Percentiles rank a stretch among this genome's conserved stretches.
These are phyloP conservation scores for Coemansia sp. DNA, from an alignment of 192 early-diverging fungal genomes.

Conservation along the genomic window DNA sequence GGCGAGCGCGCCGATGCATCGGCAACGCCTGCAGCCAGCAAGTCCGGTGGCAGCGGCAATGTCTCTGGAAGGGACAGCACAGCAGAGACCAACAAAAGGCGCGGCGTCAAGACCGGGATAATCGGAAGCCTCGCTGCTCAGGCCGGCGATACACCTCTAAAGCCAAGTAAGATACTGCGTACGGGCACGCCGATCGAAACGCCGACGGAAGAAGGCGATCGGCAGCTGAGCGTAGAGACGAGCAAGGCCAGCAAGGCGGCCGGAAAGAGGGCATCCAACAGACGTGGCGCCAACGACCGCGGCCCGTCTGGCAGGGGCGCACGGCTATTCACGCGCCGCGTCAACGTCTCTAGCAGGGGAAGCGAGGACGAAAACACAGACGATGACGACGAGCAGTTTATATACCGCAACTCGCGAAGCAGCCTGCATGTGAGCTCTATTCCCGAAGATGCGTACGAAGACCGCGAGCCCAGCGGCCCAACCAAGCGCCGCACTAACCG, in stretches of 20 bases:
- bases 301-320: constrained; percentile 12
- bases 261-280: constrained; percentile 12
- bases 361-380: constrained; percentile 47
- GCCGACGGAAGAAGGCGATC: constrained; percentile 44
- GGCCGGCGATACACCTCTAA: neutral
- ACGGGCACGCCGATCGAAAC: constrained; percentile 37
- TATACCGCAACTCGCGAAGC: constrained; percentile 52
- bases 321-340: constrained; percentile 34
- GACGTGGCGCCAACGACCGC: constrained; percentile 24
- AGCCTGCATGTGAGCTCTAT: constrained; percentile 53
- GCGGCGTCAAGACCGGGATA: constrained; percentile 1
- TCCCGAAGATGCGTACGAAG: constrained; percentile 38
- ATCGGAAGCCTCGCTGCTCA: constrained; percentile 7
- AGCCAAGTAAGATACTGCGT: constrained; percentile 15
- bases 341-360: constrained; percentile 40
- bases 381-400: constrained; percentile 48
- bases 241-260: constrained; percentile 18
- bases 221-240: constrained; percentile 37
- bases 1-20: constrained; percentile 16
- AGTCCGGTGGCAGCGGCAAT: constrained; percentile 28
- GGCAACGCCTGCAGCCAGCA: constrained; percentile 4
- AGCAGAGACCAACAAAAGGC: neutral
- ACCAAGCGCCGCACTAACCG: constrained; percentile 32
- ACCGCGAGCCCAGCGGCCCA: constrained; percentile 23
- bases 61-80: constrained; percentile 18